Percentiles rank a stretch among this genome's conserved stretches.
These are phyloP conservation scores for Globisporangium orthogonon DNA, from an alignment of 352 stramenopile species.

Conservation along the genomic window DNA sequence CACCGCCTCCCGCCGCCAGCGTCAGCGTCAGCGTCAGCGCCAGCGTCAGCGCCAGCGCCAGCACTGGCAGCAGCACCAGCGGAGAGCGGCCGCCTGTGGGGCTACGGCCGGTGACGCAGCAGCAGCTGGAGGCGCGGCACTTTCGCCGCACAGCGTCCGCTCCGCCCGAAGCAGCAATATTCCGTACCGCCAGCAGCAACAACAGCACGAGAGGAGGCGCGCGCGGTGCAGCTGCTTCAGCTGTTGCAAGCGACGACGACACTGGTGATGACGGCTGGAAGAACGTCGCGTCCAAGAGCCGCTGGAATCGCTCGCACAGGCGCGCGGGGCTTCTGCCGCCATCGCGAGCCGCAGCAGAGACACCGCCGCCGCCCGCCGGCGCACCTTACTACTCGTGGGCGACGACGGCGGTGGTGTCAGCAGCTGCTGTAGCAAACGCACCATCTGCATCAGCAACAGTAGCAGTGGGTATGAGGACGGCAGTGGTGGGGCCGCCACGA, in stretches of 20 bases:
- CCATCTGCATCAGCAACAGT: not conserved
- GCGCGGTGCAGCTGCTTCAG: not conserved
- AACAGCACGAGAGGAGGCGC: not conserved
- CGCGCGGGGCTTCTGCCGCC: not conserved
- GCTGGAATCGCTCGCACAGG: constrained; percentile 11
- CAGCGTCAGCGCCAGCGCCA: not conserved
- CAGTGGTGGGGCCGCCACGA: not conserved
- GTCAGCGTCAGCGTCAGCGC: constrained; percentile 3
- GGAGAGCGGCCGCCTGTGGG: constrained; percentile 7
- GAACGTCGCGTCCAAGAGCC: constrained; percentile 10
- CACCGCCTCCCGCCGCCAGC: no score
- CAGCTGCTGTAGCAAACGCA: not conserved
- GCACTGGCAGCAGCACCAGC: not conserved
- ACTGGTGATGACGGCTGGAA: constrained; percentile 7
- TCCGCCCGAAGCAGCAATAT: not conserved
- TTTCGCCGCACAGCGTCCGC: constrained; percentile 1
- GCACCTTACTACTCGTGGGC: constrained; percentile 10
- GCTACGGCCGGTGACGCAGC: constrained; percentile 12
- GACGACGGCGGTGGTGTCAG: constrained; percentile 4
- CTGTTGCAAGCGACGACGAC: not conserved
- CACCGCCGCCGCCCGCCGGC: not conserved
- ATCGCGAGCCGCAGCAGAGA: not conserved
- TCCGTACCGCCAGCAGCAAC: not conserved
- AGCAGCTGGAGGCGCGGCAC: constrained; percentile 13
- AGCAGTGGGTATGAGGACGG: not conserved